Evolutionary conservation across 805 yeast genomes (phyloP), one percentile per base, ranked within the genome.

Genomic region (Komagataella populi): DNA sequence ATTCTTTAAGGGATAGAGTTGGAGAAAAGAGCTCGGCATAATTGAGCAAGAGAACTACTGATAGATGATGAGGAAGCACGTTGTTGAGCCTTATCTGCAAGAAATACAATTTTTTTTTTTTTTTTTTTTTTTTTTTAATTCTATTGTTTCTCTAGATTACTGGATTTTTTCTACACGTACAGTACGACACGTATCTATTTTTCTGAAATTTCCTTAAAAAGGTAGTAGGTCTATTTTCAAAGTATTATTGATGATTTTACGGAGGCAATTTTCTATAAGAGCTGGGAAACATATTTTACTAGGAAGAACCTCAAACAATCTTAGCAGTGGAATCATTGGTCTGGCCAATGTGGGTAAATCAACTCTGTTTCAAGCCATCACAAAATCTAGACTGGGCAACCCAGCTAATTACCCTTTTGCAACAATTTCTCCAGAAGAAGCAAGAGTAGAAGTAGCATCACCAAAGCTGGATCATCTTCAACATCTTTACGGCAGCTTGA

Each of bases 371-470:
- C 98, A 93, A 70, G 96, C 96, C 52, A 85, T 93, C 63, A 91
- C 98, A 52, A 81, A 83, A 70, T 87, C 90, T 59, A 88, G 90
- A 48, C 73, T 93, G 58, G 98, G 99, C 56, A 89, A 78, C 72
- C 98, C 99, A 52, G 99, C 98, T 53, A 91, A 91, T 69, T 91
- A 90, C 68, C 99, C 99, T 23, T 91, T 88, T 66, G 99, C 99
- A 46, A 91, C 99, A 52, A 88, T 88, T 65, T 96, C 91, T 60
- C 98, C 99, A 51, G 98, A 93, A 72, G 96, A 91, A 73, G 96
- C 98, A 48, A 81, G 95, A 66, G 96, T 91, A 51, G 80, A 83
- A 58, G 98, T 93, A 54, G 96, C 74, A 53, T 73, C 79, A 10
- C 60, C 64, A 18, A 71, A 75, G 53, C 68, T 83, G 20, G 74